Conservation (phyloP, 352 stramenopile genomes). For the Pythium biforme region DNA sequence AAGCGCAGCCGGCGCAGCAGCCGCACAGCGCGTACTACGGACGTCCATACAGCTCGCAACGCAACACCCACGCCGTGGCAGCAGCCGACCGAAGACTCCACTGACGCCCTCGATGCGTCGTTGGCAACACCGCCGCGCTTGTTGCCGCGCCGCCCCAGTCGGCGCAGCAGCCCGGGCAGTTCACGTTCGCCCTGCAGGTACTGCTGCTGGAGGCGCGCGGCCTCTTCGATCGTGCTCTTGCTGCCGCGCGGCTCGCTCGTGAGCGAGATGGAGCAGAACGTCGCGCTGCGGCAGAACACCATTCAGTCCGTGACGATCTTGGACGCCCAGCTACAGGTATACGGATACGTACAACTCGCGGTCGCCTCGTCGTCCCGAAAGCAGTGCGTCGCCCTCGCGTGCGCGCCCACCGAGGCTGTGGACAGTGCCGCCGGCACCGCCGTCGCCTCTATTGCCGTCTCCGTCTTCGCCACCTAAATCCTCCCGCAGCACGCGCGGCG, state of each 20-base stretch:
- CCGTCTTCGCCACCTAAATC: too few relatives aligned
- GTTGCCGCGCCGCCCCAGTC: slow-evolving; percentile 8
- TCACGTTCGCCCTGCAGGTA: slow-evolving; percentile 20
- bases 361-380: slow-evolving; percentile 6
- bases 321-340: too few relatives aligned
- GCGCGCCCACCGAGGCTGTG: not conserved
- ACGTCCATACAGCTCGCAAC: not conserved
- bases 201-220: slow-evolving; percentile 30
- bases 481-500: slow-evolving; percentile 23
- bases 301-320: too few relatives aligned
- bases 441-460: not conserved
- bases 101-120: too few relatives aligned
- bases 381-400: slow-evolving; percentile 21
- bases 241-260: slow-evolving; percentile 47
- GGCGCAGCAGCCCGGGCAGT: slow-evolving; percentile 9
- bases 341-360: slow-evolving; percentile 23
- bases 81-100: too few relatives aligned
- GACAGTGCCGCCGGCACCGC: not conserved
- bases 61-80: not conserved
- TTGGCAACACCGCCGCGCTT: not conserved
- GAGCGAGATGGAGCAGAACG: slow-evolving; percentile 65
- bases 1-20: slow-evolving; percentile 8
- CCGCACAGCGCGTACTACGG: not conserved
- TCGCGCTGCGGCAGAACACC: slow-evolving; percentile 27
- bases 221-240: slow-evolving; percentile 38